Percentiles rank a stretch among this genome's conserved stretches.
Conservation (phyloP, 441 rosid species). For the Erysimum cheiri region DNA sequence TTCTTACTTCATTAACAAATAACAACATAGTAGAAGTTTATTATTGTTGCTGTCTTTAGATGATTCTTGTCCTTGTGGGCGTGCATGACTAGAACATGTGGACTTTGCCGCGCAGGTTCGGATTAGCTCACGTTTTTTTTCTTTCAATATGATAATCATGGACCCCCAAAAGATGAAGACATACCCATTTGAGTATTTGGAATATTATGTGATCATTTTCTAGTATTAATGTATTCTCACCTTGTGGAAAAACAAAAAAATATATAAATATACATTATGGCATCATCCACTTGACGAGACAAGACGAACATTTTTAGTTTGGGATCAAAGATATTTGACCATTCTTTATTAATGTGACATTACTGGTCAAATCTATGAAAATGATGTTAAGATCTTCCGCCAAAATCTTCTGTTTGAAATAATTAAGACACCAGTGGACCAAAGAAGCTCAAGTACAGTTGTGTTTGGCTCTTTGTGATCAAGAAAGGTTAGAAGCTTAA, state of each 20-base stretch:
- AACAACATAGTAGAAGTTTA: neutral
- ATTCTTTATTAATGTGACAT: slow-evolving; percentile 34
- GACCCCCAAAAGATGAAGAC: neutral
- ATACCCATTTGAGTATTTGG: neutral
- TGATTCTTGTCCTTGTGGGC: neutral
- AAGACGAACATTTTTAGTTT: slow-evolving; percentile 23
- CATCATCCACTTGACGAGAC: slow-evolving; percentile 38
- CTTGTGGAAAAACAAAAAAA: slow-evolving; percentile 11
- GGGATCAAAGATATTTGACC: slow-evolving; percentile 39
- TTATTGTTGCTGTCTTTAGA: neutral
- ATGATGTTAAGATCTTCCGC: slow-evolving; percentile 33
- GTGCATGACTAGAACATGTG: slow-evolving; percentile 41
- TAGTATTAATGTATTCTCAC: neutral
- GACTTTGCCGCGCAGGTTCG: slow-evolving; percentile 47
- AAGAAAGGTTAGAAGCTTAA: slow-evolving; percentile 21
- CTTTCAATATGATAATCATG: neutral
- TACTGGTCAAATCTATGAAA: slow-evolving; percentile 29
- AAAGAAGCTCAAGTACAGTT: slow-evolving; percentile 19
- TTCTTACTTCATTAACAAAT: slow-evolving; percentile 1
- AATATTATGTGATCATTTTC: neutral
- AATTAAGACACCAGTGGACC: slow-evolving; percentile 16
- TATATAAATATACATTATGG: neutral
- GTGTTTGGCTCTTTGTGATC: slow-evolving; percentile 28
- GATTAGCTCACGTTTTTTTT: slow-evolving; percentile 31
- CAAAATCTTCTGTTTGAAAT: slow-evolving; percentile 28